Percentiles rank a stretch among this genome's conserved stretches.
Conservation (phyloP, 306 rosid species). For the Ammopiptanthus mongolicus region DNA sequence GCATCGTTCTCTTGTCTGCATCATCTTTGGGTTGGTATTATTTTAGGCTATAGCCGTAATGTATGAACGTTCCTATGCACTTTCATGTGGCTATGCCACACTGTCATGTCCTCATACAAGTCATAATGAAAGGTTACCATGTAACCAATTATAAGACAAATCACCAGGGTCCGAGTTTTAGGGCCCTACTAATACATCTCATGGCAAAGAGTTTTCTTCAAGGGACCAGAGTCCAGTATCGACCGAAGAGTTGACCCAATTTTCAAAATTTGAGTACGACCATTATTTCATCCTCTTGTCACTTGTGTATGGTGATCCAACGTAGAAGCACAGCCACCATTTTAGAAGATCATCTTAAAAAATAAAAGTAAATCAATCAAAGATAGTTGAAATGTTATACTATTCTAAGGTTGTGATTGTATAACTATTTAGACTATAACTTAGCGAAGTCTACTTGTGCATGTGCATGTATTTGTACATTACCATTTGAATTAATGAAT, state of each 20-base stretch:
- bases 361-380: neutral
- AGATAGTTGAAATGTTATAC: neutral
- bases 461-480: no score
- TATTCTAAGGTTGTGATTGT: no score
- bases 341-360: neutral
- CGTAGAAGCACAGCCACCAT: neutral
- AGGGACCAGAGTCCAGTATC: constrained; percentile 8
- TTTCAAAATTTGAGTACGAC: constrained; percentile 4
- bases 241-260: constrained; percentile 1
- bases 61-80: constrained; percentile 3
- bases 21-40: no score
- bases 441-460: neutral
- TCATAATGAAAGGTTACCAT: neutral
- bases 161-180: neutral
- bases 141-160: neutral
- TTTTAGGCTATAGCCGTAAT: neutral
- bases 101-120: neutral
- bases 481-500: no score
- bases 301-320: neutral
- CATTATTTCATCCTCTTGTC: constrained; percentile 8
- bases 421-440: neutral
- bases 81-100: no score
- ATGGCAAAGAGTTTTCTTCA: neutral
- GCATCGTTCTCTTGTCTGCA: no score
- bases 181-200: neutral